Evolutionary conservation across 495 filamentous ascomycete species (phyloP), one percentile per base, ranked within the genome.

Genomic region (Cercophora samala): DNA sequence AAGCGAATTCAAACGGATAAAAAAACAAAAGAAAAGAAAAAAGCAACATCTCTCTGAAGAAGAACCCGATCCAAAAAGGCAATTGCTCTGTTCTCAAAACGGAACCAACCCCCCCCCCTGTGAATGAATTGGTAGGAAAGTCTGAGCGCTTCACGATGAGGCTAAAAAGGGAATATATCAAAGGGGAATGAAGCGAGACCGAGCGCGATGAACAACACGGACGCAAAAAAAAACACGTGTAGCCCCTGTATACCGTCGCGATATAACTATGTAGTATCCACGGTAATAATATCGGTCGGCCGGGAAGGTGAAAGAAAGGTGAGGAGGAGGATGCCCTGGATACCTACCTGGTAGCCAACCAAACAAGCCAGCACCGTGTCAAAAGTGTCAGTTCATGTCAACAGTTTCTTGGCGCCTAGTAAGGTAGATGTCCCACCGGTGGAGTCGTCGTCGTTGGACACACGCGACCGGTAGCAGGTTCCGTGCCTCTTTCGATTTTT

Each of bases 201-300:
- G 37, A 46, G 37, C 37, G 37, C 37, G 15, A 46, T 2, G 9
- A n/a, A 13, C 9, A 17, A 8, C 11, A 46, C 13, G 15, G 37
- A 46, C 37, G 37, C 37, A 46, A 46, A 46, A 46, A 11, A 46
- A 46, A 46, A 46, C 53, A 56, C 53, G 53, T 56, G 53, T 56
- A 18, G 53, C 53, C 53, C 53, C 53, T 56, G 53, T 56, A 18
- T 11, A 15, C 15, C 53, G 53, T 17, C 37, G 37, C 37, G 37
- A 46, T n/a, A n/a, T n/a, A n/a, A n/a, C n/a, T n/a, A n/a, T n/a
- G n/a, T n/a, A n/a, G n/a, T n/a, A n/a, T n/a, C n/a, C n/a, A n/a
- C n/a, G n/a, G n/a, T n/a, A n/a, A n/a, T n/a, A n/a, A n/a, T n/a
- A 18, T 29, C 26, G 26, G 37, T 46, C 11, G 37, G 37, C 37